Base-by-base conservation (phyloP, 495 filamentous ascomycete species). In the Neurospora pannonica region DNA sequence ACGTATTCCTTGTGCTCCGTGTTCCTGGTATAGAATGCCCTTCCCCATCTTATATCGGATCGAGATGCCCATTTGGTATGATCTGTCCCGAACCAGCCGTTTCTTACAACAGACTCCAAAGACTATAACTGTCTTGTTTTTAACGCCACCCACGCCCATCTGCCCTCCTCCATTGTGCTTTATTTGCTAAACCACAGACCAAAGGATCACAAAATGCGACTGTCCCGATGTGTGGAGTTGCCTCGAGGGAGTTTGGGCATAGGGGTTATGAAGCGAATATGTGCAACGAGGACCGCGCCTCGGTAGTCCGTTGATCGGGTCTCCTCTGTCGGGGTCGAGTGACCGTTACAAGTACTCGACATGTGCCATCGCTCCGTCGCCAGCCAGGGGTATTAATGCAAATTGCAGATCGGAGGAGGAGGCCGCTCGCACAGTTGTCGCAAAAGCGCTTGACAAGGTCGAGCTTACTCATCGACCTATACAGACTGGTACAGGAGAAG, bases 401-500 rank as follows among this genome's bases (percentile, higher is more conserved):
- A 34, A 9, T 67, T 36, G 54, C 28, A 60, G 28, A 36, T 67
- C 54, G 15, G 9, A 15, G 54, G 28, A 34, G 54, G 28, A 17
- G 28, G 54, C 28, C 54, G 54, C 54, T 31, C 28, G 54, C 15
- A 67, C 54, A 2, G 54, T 67, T 67, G 31, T 67, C 13, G 54
- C 54, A 8, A 60, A 67, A 15, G 15, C 13, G 2, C 5, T 36
- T 34, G 31, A 34, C 54, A 67, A 6, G 5, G 15, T 19, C 28
- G 3, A 67, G 54, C 8, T 36, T 19, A 36, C 28, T 67, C 54
- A 19, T 34, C 28, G 24, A 19, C 28, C 54, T 67, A 67, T 67
- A 67, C 54, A 72, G 90, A 90, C 82, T 95, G 93, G 81, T 99
- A 99, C 73, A 99, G 89, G 37, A 99, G 86, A 43, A 99, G 85